Percentiles rank a stretch among this genome's conserved stretches.
Conservation (phyloP, 495 filamentous ascomycete genomes). For the Astrothelium subdiscretum region DNA sequence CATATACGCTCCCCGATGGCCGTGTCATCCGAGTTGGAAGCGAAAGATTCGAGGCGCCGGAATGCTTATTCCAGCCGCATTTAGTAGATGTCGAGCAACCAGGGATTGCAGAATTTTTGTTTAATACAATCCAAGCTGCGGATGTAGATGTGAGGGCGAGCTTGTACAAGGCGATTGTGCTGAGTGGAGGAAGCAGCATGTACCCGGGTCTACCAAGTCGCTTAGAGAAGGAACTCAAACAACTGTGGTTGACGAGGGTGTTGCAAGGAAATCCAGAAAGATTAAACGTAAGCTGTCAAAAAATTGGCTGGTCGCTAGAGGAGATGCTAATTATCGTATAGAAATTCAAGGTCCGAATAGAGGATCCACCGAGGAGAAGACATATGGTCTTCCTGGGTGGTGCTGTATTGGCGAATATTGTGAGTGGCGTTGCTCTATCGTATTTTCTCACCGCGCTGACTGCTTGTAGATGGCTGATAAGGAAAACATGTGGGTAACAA, state of each 20-base stretch:
- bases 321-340: conserved; percentile 17
- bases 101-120: conserved; percentile 90
- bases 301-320: neutral
- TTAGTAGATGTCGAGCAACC: conserved; percentile 95
- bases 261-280: conserved; percentile 82
- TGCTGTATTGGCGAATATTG: conserved; percentile 91
- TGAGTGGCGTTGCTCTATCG: conserved; percentile 28
- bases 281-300: conserved; percentile 48
- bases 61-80: conserved; percentile 98
- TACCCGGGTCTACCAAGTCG: conserved; percentile 91
- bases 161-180: conserved; percentile 92
- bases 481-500: conserved; percentile 96
- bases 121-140: conserved; percentile 94
- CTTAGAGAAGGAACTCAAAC: conserved; percentile 96
- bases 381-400: conserved; percentile 99
- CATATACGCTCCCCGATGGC: conserved; percentile 91
- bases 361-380: conserved; percentile 87
- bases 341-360: conserved; percentile 99
- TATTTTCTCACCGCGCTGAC: conserved; percentile 6
- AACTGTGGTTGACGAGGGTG: conserved; percentile 91
- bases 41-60: conserved; percentile 94
- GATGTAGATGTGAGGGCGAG: conserved; percentile 90
- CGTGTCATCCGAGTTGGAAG: conserved; percentile 91
- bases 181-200: conserved; percentile 96
- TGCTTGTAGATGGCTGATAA: conserved; percentile 85